Evolutionary conservation across 768 basidiomycete species (phyloP), one percentile per base, ranked within the genome.

Genomic region (Russula griseocarnosa): DNA sequence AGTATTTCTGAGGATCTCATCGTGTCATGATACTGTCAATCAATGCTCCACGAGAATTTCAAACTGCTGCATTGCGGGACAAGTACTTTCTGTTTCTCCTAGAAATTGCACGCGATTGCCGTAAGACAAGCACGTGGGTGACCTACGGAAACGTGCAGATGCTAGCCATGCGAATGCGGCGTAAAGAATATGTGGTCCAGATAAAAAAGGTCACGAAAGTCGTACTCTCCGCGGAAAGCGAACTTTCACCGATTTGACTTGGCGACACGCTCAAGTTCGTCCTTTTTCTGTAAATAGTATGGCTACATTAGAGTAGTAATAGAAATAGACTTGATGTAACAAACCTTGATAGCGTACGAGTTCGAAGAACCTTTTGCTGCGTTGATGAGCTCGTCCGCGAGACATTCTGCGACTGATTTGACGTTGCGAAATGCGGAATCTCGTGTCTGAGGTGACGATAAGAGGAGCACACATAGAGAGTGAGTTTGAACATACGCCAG

Each of bases 341-440:
- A 52, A 51, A 91, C 90, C 92, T 98, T 98, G 85, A 99, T 99
- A 67, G 96, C 96, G 76, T 98, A 99, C 60, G 96, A 98, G 89
- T 99, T 99, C 73, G 95, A 98, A 55, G 97, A 98, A 69, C 97
- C 97, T 83, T 99, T 98, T 69, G 96, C 97, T 59, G 97, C 97
- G 77, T 99, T 99, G 85, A 98, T 98, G 73, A 98, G 89, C 78
- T 99, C 97, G 76, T 98, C 97, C 65, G 97, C 96, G 58, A 98
- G 85, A 80, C 96, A 98, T 81, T 98, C 96, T 66, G 97, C 94
- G 71, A 99, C 90, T 66, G 94, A 97, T 80, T 99, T 99, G 73
- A 98, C 92, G 81, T 99, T 99, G 79, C 97, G 93, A 94, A 99
- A 99, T 58, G 97, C 94, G 52, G 96, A 98, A 80, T 99, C 97